These are phyloP conservation scores for Candida namnaoensis DNA, from an alignment of 805 yeast species.

Conservation along the genomic window DNA sequence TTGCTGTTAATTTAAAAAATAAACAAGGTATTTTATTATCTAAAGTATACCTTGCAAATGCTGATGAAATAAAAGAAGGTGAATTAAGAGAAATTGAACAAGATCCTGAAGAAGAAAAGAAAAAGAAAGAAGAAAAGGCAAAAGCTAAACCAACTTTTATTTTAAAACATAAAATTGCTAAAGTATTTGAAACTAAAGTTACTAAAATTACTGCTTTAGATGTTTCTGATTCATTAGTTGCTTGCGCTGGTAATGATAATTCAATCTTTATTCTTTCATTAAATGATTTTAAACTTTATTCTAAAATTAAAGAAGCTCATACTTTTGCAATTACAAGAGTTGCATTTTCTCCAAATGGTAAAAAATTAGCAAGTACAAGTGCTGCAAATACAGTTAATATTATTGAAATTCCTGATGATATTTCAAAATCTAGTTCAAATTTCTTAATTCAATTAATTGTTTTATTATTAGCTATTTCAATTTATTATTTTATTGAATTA, in stretches of 20 bases:
- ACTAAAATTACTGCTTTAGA: slow-evolving; percentile 52
- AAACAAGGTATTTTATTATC: slow-evolving; percentile 30
- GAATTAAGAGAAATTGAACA: too few species aligned
- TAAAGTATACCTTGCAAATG: slow-evolving; percentile 14
- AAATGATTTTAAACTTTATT: slow-evolving; percentile 41
- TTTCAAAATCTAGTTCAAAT: slow-evolving; percentile 24
- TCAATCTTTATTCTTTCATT: slow-evolving; percentile 51
- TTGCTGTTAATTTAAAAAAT: slow-evolving; percentile 34
- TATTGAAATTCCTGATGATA: slow-evolving; percentile 45
- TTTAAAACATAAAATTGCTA: slow-evolving; percentile 26
- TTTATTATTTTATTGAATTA: slow-evolving; percentile 3
- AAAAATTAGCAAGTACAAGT: slow-evolving; percentile 60
- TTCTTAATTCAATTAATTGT: slow-evolving; percentile 1
- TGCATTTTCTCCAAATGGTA: slow-evolving; percentile 60
- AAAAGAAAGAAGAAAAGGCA: too few species aligned
- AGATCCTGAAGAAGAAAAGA: too few species aligned
- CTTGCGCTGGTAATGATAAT: slow-evolving; percentile 46
- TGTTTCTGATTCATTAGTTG: slow-evolving; percentile 26
- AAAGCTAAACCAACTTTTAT: too few species aligned
- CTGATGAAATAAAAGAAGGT: slow-evolving; percentile 1
- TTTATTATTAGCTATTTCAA: slow-evolving; percentile 1
- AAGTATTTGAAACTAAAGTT: slow-evolving; percentile 35
- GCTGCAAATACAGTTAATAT: slow-evolving; percentile 71
- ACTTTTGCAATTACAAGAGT: slow-evolving; percentile 71
- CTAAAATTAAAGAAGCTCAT: slow-evolving; percentile 40